A percentile compares a stretch with the other conserved stretches of the same genome.
Evolutionary conservation across 306 rosid species (phyloP).

Genomic region (cucumber (Cucumis sativus)): Cucumber_9930_V3 NC_026656.2:13670001-13670500

Average conservation of each 20-base stretch:
- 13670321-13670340: not conserved
- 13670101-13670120: no score
- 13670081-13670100: no score
- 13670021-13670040: no score
- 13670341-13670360: not conserved
- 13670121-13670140: no score
- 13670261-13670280: not conserved
- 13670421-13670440: conserved; percentile 72
- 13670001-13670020: no score
- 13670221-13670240: not conserved
- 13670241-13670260: not conserved
- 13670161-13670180: no score
- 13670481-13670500: conserved; percentile 26
- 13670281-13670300: not conserved
- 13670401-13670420: conserved; percentile 63
- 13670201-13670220: no score
- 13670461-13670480: conserved; percentile 58
- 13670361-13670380: not conserved
- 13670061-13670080: no score
- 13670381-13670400: conserved; percentile 33
- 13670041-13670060: no score
- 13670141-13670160: no score
- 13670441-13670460: conserved; percentile 89
- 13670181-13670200: no score
- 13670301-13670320: not conserved